phyloP scores from a whole-genome alignment of 805 yeast genomes.

The Ogataea siamensis region DNA sequence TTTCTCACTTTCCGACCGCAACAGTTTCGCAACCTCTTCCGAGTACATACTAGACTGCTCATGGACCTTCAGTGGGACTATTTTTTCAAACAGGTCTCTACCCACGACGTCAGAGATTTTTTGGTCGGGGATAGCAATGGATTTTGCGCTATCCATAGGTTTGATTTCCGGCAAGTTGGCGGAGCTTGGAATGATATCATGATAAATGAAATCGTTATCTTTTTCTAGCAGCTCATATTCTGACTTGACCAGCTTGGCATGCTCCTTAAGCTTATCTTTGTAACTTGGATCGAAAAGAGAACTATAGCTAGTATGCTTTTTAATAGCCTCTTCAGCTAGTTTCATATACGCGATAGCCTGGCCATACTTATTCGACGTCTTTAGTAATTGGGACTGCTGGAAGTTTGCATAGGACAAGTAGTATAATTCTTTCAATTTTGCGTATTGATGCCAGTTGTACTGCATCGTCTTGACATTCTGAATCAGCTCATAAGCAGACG shows the following conservation, averaged over 20 bases:
- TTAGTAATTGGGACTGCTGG: constrained; percentile 55
- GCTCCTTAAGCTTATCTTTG: constrained; percentile 32
- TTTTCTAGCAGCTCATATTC: constrained; percentile 49
- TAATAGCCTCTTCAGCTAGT: constrained; percentile 40
- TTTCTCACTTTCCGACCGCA: constrained; percentile 71
- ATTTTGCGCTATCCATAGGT: constrained; percentile 65
- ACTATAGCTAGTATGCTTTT: constrained; percentile 22
- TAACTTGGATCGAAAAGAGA: constrained; percentile 27
- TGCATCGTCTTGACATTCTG: constrained; percentile 32
- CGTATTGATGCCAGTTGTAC: constrained; percentile 48
- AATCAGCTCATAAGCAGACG: constrained; percentile 46
- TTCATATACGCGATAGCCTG: constrained; percentile 57
- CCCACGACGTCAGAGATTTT: constrained; percentile 47
- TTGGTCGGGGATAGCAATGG: constrained; percentile 49
- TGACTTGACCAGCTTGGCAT: constrained; percentile 16
- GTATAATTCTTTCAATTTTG: constrained; percentile 52
- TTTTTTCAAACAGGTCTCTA: constrained; percentile 65
- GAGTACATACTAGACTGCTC: constrained; percentile 85
- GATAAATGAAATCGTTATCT: constrained; percentile 89
- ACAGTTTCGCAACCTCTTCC: constrained; percentile 78
- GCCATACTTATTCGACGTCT: constrained; percentile 62
- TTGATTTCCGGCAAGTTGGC: constrained; percentile 63
- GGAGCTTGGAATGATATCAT: constrained; percentile 65
- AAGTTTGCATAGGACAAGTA: constrained; percentile 61
- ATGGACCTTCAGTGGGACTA: constrained; percentile 83